These are phyloP conservation scores for Penicillium goetzii DNA, from an alignment of 495 filamentous ascomycete genomes.

Conservation along the genomic window DNA sequence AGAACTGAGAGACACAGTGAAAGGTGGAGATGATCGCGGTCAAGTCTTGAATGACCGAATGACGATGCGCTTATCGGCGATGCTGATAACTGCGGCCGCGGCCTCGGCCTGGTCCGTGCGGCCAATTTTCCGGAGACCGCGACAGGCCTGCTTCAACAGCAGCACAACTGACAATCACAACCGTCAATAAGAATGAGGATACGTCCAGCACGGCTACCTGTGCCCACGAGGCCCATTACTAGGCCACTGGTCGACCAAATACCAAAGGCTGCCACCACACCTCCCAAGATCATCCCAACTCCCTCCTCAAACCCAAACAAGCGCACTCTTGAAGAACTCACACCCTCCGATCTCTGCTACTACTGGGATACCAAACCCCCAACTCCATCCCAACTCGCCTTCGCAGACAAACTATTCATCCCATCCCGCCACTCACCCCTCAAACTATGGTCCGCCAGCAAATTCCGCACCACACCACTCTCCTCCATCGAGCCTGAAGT, in stretches of 20 bases:
- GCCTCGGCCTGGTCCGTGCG: slow-evolving; percentile 21
- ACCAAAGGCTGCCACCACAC: background rate
- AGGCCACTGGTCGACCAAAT: slow-evolving; percentile 11
- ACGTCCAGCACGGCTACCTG: slow-evolving; percentile 6
- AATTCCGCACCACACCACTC: slow-evolving; percentile 67
- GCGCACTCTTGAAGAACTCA: slow-evolving; percentile 39
- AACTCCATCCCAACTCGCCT: slow-evolving; percentile 53
- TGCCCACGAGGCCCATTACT: slow-evolving; percentile 1
- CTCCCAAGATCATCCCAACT: background rate
- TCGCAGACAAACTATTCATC: slow-evolving; percentile 65
- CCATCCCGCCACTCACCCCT: slow-evolving; percentile 55
- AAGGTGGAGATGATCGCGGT: background rate
- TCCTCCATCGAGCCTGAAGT: slow-evolving; percentile 55
- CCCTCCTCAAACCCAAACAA: slow-evolving; percentile 35
- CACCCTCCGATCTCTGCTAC: slow-evolving; percentile 45
- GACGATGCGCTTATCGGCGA: slow-evolving; percentile 19
- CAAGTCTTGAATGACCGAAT: background rate
- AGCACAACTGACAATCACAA: background rate
- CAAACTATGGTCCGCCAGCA: slow-evolving; percentile 70
- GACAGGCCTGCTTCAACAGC: slow-evolving; percentile 2
- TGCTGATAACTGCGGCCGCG: slow-evolving; percentile 11
- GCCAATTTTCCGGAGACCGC: slow-evolving; percentile 25
- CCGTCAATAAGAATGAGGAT: slow-evolving; percentile 14
- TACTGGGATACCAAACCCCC: slow-evolving; percentile 66
- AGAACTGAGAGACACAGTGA: background rate